Evolutionary conservation across 2,329 filamentous ascomycete species (phyloP).

Genomic region (Beauveria caledonica): DNA sequence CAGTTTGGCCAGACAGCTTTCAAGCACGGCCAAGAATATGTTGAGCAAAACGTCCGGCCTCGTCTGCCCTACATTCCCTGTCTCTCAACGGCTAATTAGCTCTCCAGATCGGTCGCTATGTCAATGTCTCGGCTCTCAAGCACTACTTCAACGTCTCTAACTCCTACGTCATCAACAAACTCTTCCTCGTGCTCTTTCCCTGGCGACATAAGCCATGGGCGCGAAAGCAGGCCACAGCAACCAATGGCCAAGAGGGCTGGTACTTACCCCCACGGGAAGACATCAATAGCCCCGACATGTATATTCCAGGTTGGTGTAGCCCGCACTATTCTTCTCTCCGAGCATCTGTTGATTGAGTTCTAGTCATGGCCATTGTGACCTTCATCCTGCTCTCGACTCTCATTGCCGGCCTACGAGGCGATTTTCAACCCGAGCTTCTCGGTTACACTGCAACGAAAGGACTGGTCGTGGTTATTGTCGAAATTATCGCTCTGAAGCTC

Average conservation of each 20-base stretch:
- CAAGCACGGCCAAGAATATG: constrained; percentile 83
- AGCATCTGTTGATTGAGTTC: not conserved
- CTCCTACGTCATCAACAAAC: constrained; percentile 88
- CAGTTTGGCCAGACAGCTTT: constrained; percentile 91
- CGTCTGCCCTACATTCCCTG: not conserved
- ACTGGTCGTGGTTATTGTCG: constrained; percentile 72
- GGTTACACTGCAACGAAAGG: constrained; percentile 83
- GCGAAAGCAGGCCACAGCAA: constrained; percentile 70
- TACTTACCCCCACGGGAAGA: constrained; percentile 92
- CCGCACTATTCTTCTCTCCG: not conserved
- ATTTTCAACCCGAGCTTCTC: constrained; percentile 89
- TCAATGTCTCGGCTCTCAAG: constrained; percentile 88
- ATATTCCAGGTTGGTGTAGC: constrained; percentile 60
- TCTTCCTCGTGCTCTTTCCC: constrained; percentile 88
- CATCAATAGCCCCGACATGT: constrained; percentile 98
- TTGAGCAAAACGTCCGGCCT: constrained; percentile 80
- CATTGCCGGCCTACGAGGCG: constrained; percentile 78
- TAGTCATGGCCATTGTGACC: constrained; percentile 90
- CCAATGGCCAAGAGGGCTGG: constrained; percentile 61
- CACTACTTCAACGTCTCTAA: constrained; percentile 99
- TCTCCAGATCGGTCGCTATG: constrained; percentile 51
- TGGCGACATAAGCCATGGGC: constrained; percentile 98
- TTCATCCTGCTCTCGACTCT: constrained; percentile 93
- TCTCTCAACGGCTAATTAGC: not conserved
- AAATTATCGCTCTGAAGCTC: constrained; percentile 84